Base-by-base conservation (phyloP, 805 yeast species). In the Ogataea nonfermentans region DNA sequence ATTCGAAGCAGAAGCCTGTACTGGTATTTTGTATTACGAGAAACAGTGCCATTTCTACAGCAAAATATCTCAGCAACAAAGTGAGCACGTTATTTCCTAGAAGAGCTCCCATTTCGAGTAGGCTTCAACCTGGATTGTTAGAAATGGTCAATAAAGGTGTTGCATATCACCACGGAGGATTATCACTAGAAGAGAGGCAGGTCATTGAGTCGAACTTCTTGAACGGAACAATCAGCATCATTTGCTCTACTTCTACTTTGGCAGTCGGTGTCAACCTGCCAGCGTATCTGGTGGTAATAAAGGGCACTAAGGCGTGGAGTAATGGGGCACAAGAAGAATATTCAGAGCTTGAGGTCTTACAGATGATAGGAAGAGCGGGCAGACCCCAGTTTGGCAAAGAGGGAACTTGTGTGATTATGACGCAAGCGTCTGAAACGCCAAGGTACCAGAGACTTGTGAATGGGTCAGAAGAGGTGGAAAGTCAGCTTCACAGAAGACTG, bases 331-430 rank as follows among this genome's bases (percentile, higher is more conserved):
- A 71, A 44, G 61, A 60, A 24, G 84, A 79, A 42, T 78, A 78
- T 52, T 66, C 78, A 2, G 76, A 73, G 32, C 57, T 76, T 16
- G 83, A 78, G 41, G 59, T 78, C 22, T 55, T 75, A 29, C 84
- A 79, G 47, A 79, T 79, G 84, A 70, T 79, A 55, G 84, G 83
- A 3, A 64, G 84, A 49, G 83, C 84, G 3, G 84, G 84, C 3
- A 65, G 83, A 34, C 81, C 82, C 0, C 78, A 73, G 23, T 76
- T 67, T 52, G 81, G 77, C 48, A 65, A 63, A 3, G 68, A 68
- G 24, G 75, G 75, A 2, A 74, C 70, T 4, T 74, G 77, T 3
- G 66, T 76, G 1, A 66, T 77, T 11, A 60, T 76, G 65, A 77
- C 82, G 1, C 65, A 64, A 9, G 33, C 48, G 1, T 49, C 52